Percentiles rank a stretch among this genome's conserved stretches.
Conservation (phyloP, 495 filamentous ascomycete species). For the Tetracladium setigerum region DNA sequence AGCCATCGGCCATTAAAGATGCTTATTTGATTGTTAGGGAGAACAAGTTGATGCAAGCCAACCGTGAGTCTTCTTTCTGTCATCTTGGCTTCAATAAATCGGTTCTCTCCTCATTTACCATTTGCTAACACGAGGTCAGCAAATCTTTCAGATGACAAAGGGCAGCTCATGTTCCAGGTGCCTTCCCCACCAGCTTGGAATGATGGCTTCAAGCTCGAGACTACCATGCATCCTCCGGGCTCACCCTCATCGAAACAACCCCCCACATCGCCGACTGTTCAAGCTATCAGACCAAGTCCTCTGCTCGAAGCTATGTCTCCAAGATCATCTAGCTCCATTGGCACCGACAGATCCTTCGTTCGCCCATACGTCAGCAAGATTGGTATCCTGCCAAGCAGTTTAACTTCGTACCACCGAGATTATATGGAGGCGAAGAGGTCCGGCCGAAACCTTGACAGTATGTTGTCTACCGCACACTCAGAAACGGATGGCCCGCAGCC, state of each 20-base stretch:
- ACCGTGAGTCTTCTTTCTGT: conserved; percentile 54
- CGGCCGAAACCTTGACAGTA: conserved; percentile 29
- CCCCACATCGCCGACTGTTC: conserved; percentile 6
- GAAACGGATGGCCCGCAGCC: conserved; percentile 43
- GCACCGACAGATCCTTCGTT: conserved; percentile 29
- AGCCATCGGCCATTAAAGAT: conserved; percentile 97
- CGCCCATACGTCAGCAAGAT: conserved; percentile 68
- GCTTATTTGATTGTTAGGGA: conserved; percentile 96
- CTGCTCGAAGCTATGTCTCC: conserved; percentile 22
- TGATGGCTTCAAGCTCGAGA: conserved; percentile 19
- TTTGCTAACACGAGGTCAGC: conserved; percentile 14
- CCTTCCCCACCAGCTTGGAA: conserved; percentile 42
- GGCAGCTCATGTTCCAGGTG: conserved; percentile 36
- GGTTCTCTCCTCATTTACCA: background rate
- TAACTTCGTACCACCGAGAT: conserved; percentile 82
- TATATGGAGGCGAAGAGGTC: conserved; percentile 70
- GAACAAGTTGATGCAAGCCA: conserved; percentile 94
- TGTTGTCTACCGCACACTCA: conserved; percentile 29
- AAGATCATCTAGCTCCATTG: conserved; percentile 17
- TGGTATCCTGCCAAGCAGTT: conserved; percentile 78
- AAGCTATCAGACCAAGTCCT: conserved; percentile 27
- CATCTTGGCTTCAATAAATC: background rate
- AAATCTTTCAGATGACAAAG: conserved; percentile 33
- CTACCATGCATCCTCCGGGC: conserved; percentile 23
- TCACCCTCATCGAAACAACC: conserved; percentile 23